Conservation (phyloP, 2,329 filamentous ascomycete species). For the Magnaporthales sp. region DNA sequence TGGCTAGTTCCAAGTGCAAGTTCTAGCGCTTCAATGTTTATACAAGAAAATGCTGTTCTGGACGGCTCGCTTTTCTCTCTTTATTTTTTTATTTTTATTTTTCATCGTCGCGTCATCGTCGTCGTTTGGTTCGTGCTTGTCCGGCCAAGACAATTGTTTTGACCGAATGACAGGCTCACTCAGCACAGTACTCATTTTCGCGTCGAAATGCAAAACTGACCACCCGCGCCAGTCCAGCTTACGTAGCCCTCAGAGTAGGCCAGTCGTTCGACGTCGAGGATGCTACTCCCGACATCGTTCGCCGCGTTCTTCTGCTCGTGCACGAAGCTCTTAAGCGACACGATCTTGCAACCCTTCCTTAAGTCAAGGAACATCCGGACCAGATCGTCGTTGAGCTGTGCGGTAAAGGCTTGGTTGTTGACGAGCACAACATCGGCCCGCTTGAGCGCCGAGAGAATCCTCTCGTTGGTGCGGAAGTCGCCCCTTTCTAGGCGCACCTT, state of each 20-base stretch:
- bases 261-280: constrained; percentile 64
- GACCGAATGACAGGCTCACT: background rate
- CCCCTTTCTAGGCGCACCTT: constrained; percentile 72
- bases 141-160: background rate
- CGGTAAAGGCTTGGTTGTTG: constrained; percentile 95
- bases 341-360: constrained; percentile 81
- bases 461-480: constrained; percentile 69
- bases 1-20: background rate
- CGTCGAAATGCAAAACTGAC: constrained; percentile 81
- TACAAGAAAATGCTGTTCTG: background rate
- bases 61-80: constrained; percentile 1
- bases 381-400: constrained; percentile 75
- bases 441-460: constrained; percentile 65
- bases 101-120: background rate
- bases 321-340: constrained; percentile 88
- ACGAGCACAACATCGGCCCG: constrained; percentile 92
- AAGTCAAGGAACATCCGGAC: constrained; percentile 88
- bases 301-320: constrained; percentile 69
- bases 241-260: constrained; percentile 63
- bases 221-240: constrained; percentile 82
- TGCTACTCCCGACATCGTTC: constrained; percentile 70
- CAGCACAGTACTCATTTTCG: constrained; percentile 41
- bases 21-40: background rate
- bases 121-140: background rate
- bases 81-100: no score